These are phyloP conservation scores for Penicillium malachiteum DNA, from an alignment of 495 filamentous ascomycete species.

Conservation along the genomic window DNA sequence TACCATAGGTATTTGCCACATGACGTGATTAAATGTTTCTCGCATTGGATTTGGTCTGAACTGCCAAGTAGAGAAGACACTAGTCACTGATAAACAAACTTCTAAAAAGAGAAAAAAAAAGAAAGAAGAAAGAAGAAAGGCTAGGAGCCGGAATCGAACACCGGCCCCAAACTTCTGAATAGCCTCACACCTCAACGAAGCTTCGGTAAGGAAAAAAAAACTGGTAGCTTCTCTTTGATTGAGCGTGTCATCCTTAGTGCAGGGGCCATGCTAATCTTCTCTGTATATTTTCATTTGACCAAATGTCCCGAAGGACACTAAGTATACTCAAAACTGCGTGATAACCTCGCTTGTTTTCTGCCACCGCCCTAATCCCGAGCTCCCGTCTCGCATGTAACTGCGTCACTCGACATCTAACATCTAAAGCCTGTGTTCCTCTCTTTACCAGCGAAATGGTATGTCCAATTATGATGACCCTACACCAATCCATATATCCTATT, in stretches of 20 bases:
- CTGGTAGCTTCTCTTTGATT: conserved; percentile 93
- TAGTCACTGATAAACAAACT: too few relatives aligned
- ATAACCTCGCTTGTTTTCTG: conserved; percentile 1
- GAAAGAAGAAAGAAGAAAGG: neutral
- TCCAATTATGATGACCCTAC: neutral
- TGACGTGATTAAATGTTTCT: too few relatives aligned
- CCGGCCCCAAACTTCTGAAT: neutral
- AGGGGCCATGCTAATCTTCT: conserved; percentile 99
- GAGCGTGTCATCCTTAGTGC: conserved; percentile 99
- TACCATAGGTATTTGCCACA: neutral
- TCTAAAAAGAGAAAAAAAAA: neutral
- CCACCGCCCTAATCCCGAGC: neutral
- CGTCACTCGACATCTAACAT: neutral
- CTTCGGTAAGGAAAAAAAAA: conserved; percentile 55
- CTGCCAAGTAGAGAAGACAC: too few relatives aligned
- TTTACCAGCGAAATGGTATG: neutral
- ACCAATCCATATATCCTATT: neutral
- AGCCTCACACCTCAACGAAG: conserved; percentile 18
- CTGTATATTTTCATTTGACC: conserved; percentile 82
- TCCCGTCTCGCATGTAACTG: neutral
- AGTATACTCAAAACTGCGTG: conserved; percentile 13
- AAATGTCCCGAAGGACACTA: conserved; percentile 68
- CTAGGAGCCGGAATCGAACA: neutral
- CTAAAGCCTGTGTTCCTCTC: neutral
- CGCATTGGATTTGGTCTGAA: too few relatives aligned